Base-by-base conservation (phyloP, 495 filamentous ascomycete species). In the Penicillium paradoxum region DNA sequence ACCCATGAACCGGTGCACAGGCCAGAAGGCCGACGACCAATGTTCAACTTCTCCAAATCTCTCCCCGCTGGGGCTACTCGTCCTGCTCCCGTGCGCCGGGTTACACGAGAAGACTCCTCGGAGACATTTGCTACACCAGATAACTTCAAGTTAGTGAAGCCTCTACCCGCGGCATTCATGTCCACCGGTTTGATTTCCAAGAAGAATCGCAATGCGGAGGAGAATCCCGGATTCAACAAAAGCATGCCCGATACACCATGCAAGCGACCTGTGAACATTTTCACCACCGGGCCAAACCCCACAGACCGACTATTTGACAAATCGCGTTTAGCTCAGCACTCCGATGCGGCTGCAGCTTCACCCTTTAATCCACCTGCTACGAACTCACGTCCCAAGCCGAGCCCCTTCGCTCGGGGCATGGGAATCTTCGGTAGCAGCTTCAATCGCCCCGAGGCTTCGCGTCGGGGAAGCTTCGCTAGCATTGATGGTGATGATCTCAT, bases 101-200 rank as follows among this genome's bases (percentile, higher is more conserved):
- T 72, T 1, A 68, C 67, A 0, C 70, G 70, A 25, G 74, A 79
- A 51, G 73, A 74, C 11, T 73, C 73, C 2, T 68, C 72, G 0
- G 78, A 79, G 13, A 79, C 83, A 9, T 84, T 91, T 51, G 84
- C 85, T 27, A 97, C 92, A 0, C 92, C 92, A 0, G 81, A 89
- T 49, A 87, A 85, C 49, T 96, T 88, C 63, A 91, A 89, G 65
- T 76, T 83, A 6, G 88, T 85, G 11, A 95, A 87, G 65, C 92
- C 92, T 30, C 74, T 88, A 8, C 88, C 89, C 29, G 85, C 86
- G 17, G 92, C 90, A 10, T 97, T 97, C 69, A 88, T 87, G 78
- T 97, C 93, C 0, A 97, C 93, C 5, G 93, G 93, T 25, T 72
- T 98, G 39, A 87, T 97, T 30, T 96, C 93, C 5, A 97, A 97